Evolutionary conservation across 2,329 filamentous ascomycete species (phyloP).

Genomic region (Sporothrix euskadiensis): DNA sequence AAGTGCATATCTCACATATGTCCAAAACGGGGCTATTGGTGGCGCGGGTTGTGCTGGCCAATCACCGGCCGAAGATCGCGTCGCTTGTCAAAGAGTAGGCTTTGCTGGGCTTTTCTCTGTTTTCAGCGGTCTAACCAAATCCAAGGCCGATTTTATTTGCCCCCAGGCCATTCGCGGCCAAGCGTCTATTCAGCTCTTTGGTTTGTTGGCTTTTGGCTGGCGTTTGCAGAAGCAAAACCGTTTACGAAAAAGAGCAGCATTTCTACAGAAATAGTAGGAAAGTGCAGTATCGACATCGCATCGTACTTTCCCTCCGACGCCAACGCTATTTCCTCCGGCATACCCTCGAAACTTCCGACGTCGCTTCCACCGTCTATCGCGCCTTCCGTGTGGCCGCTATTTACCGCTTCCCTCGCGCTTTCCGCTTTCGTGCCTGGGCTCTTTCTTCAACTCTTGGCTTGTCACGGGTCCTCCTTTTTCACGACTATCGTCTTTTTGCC

Average conservation of each 20-base stretch:
- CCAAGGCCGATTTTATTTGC: slow-evolving; percentile 1
- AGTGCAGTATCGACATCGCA: not conserved
- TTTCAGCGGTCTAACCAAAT: not conserved
- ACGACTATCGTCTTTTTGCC: not conserved
- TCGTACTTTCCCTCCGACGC: not conserved
- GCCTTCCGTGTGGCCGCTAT: slow-evolving; percentile 9
- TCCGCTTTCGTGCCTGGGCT: not conserved
- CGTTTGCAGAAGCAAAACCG: slow-evolving; percentile 5
- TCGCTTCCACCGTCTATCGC: not conserved
- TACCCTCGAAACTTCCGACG: not conserved
- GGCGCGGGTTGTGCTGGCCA: not conserved
- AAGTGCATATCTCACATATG: not conserved
- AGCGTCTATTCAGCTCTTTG: slow-evolving; percentile 6
- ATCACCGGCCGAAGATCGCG: not conserved
- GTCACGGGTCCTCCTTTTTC: not conserved
- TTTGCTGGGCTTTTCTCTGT: not conserved
- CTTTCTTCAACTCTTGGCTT: not conserved
- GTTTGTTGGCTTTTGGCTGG: not conserved
- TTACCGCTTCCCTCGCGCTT: not conserved
- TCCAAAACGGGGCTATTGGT: not conserved
- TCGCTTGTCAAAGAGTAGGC: slow-evolving; percentile 11
- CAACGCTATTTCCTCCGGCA: not conserved
- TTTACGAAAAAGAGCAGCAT: not conserved
- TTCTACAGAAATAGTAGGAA: not conserved
- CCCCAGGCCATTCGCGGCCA: slow-evolving; percentile 15